Evolutionary conservation across 495 filamentous ascomycete species (phyloP).

Genomic region (Podospora sp.): DNA sequence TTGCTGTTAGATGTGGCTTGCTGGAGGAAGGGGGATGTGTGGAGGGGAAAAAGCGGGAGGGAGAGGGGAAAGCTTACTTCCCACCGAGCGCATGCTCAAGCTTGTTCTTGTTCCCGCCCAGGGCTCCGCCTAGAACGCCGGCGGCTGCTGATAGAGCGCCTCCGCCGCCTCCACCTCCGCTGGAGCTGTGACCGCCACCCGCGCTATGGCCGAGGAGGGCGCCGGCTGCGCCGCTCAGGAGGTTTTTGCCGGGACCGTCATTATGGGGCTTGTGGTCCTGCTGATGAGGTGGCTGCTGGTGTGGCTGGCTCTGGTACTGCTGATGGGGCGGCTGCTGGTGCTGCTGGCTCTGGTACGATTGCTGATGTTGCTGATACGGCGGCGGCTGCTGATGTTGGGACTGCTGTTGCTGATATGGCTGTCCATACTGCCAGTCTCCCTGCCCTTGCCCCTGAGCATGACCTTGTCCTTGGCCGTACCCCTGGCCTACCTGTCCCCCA

Average conservation of each 20-base stretch:
- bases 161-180: neutral
- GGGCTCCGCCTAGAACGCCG: slow-evolving; percentile 2
- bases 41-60: neutral
- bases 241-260: neutral
- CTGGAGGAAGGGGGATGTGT: neutral
- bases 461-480: no score
- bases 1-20: neutral
- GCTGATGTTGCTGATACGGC: neutral
- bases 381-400: neutral
- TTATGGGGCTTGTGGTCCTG: neutral
- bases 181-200: neutral
- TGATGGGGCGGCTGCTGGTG: neutral
- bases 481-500: slow-evolving; percentile 2
- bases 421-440: neutral
- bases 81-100: slow-evolving; percentile 7
- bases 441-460: neutral
- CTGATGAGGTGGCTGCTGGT: neutral
- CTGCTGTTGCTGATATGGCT: neutral
- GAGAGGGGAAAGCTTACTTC: slow-evolving; percentile 4
- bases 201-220: neutral
- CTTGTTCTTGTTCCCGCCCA: slow-evolving; percentile 3
- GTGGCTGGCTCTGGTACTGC: neutral
- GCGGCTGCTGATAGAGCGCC: neutral
- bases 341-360: neutral
- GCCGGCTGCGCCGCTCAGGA: slow-evolving; percentile 8